Evolutionary conservation across 2,329 filamentous ascomycete species (phyloP), one percentile per base, ranked within the genome.

Genomic region (Claviceps citrina): DNA sequence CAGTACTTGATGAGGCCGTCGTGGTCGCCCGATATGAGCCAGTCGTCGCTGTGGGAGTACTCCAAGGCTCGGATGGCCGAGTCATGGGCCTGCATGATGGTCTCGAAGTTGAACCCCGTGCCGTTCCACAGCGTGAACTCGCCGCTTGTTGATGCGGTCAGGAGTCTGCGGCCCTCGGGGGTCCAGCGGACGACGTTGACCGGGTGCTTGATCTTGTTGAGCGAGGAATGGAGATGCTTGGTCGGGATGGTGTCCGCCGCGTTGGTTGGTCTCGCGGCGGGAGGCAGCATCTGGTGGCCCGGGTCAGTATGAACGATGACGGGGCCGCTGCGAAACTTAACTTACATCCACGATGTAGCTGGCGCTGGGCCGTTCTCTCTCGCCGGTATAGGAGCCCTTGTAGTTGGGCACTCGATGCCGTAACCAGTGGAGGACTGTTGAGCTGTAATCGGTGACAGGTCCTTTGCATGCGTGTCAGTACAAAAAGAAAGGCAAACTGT

Each of bases 81-180:
- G 61, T 95, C 89, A 60, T 96, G 89, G 30, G 89, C 89, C 66
- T 94, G 87, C 83, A 95, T 95, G 22, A 98, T 95, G 3, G 91
- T 96, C 64, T 98, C 91, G 52, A 98, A 98, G 60, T 98, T 96
- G 72, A 98, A 98, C 19, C 86, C 89, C 32, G 89, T 96, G 46
- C 91, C 91, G 58, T 98, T 98, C 91, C 91, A 98, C 3, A 98
- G 64, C 30, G 93, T 98, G 54, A 98, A 98, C 58, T 98, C 91
- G 54, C 91, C 91, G 57, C 89, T 96, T 49, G 86, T 93, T 0
- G 87, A 93, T 18, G 86, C 91, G 0, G 91, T 96, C 56, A 98
- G 70, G 42, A 98, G 66, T 49, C 91, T 73, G 45, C 91, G 79
- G 22, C 91, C 91, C 60, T 98, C 91, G 6, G 91, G 91, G 13